Evolutionary conservation across 2,329 filamentous ascomycete genomes (phyloP).

Genomic region (Xylariaceae sp.): DNA sequence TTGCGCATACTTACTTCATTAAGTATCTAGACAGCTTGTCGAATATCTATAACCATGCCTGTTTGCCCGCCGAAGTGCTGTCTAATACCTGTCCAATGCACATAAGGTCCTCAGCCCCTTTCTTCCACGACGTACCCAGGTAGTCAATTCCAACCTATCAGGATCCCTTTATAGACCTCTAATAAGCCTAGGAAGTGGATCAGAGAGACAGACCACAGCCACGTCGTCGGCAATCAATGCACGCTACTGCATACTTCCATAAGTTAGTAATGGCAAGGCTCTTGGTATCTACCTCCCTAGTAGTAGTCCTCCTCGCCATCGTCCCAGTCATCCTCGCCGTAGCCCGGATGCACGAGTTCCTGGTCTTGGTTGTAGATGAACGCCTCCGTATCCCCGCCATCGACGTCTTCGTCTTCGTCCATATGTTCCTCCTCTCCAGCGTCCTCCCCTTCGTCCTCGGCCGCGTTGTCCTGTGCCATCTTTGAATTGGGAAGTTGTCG

Average conservation of each 20-base stretch:
- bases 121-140: too few relatives aligned
- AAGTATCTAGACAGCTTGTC: too few relatives aligned
- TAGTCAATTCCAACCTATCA: too few relatives aligned
- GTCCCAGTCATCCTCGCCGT: constrained; percentile 42
- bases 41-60: neutral
- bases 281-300: constrained; percentile 1
- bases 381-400: constrained; percentile 20
- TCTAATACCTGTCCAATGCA: too few relatives aligned
- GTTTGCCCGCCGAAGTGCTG: too few relatives aligned
- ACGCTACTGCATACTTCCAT: neutral
- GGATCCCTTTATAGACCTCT: too few relatives aligned
- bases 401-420: constrained; percentile 37
- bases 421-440: constrained; percentile 41
- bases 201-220: neutral
- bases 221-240: neutral
- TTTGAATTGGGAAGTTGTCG: constrained; percentile 30
- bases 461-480: constrained; percentile 36
- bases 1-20: too few relatives aligned
- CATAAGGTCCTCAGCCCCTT: neutral
- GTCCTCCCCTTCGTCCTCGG: constrained; percentile 38
- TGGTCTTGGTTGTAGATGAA: constrained; percentile 13
- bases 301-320: constrained; percentile 36
- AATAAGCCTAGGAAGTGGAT: too few relatives aligned
- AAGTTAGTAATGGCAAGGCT: neutral
- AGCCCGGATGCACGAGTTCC: constrained; percentile 32